Evolutionary conservation across 192 early-diverging fungal species (phyloP).

Genomic region (Haplosporangium gracile): DNA sequence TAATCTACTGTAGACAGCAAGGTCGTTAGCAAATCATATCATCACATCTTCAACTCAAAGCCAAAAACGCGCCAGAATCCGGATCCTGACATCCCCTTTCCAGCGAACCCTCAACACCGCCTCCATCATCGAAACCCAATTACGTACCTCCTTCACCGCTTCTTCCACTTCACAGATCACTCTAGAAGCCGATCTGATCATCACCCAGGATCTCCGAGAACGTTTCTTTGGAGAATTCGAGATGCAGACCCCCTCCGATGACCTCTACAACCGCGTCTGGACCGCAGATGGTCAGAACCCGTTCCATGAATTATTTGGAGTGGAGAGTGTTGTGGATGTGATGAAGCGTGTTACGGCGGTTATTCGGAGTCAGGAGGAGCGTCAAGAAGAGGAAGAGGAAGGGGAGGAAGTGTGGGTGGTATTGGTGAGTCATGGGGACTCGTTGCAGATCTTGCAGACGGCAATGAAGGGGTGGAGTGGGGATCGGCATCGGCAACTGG

Average conservation of each 20-base stretch:
- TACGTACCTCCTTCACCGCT: slow-evolving; percentile 4
- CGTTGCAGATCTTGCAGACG: slow-evolving; percentile 64
- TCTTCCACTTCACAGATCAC: neutral
- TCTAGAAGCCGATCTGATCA: slow-evolving; percentile 9
- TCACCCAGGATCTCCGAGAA: slow-evolving; percentile 60
- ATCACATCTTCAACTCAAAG: neutral
- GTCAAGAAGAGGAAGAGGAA: neutral
- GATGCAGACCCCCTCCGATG: slow-evolving; percentile 53
- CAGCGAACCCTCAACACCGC: slow-evolving; percentile 66
- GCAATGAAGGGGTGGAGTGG: slow-evolving; percentile 59
- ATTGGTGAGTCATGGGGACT: slow-evolving; percentile 67
- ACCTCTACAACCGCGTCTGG: slow-evolving; percentile 61
- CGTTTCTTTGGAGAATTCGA: slow-evolving; percentile 71
- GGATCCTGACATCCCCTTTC: slow-evolving; percentile 67
- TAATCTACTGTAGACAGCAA: slow-evolving; percentile 38
- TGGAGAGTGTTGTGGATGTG: slow-evolving; percentile 39
- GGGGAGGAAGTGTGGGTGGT: slow-evolving; percentile 47
- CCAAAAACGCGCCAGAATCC: slow-evolving; percentile 21
- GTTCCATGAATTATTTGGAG: slow-evolving; percentile 33
- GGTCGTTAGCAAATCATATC: slow-evolving; percentile 39
- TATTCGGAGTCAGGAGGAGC: slow-evolving; percentile 11
- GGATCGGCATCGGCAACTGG: slow-evolving; percentile 60
- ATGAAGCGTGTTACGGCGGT: slow-evolving; percentile 28
- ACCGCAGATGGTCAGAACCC: slow-evolving; percentile 45
- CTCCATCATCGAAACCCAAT: slow-evolving; percentile 48